phyloP scores from a whole-genome alignment of 1,284 basidiomycete species.

The Irpex lacteus region DNA sequence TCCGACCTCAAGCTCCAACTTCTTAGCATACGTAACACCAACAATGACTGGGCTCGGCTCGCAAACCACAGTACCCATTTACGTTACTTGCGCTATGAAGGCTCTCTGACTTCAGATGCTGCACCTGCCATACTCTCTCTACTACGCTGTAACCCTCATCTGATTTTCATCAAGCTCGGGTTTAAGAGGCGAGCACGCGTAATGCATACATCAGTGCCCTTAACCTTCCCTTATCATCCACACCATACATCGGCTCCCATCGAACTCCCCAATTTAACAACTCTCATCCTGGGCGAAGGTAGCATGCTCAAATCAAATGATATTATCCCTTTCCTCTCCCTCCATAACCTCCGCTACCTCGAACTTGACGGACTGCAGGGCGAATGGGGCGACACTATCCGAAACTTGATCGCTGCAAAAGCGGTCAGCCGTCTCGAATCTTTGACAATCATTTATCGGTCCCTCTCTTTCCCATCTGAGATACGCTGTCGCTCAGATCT shows the following conservation, averaged over 20 bases:
- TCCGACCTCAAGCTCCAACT: slow-evolving; percentile 15
- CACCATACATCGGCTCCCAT: background rate
- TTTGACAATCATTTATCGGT: no score
- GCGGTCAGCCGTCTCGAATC: background rate
- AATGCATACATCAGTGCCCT: no score
- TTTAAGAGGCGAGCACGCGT: background rate
- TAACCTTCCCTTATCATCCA: no score
- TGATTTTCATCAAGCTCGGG: slow-evolving; percentile 18
- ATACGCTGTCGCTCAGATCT: background rate
- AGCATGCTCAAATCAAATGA: background rate
- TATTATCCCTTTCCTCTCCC: background rate
- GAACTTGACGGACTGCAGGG: background rate
- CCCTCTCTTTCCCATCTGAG: background rate
- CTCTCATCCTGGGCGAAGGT: background rate
- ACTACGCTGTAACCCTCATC: slow-evolving; percentile 22
- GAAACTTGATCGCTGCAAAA: background rate
- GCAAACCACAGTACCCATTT: slow-evolving; percentile 17
- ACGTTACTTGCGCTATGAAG: slow-evolving; percentile 17
- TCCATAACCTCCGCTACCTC: background rate
- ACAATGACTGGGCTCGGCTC: slow-evolving; percentile 17
- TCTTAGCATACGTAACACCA: slow-evolving; percentile 9
- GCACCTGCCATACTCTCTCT: slow-evolving; percentile 18
- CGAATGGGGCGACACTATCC: background rate
- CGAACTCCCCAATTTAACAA: background rate
- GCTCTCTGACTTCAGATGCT: slow-evolving; percentile 1